Evolutionary conservation across 129 eudicot species (phyloP), one percentile per base, ranked within the genome.

Genomic region (Rutidosis leptorrhynchoides): DNA sequence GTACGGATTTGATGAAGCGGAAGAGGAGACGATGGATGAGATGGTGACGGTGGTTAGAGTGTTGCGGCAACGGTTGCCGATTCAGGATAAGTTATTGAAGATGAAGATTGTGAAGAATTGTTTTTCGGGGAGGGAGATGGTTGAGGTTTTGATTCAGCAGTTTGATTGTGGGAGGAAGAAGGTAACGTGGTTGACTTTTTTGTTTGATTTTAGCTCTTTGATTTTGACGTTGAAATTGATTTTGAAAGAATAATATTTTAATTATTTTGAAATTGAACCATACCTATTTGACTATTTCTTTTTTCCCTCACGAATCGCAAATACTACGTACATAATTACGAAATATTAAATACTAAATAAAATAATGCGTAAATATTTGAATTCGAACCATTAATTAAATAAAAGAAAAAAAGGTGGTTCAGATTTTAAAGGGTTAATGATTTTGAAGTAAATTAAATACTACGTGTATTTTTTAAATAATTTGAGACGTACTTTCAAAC

Each of bases 21-120:
- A 83, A 73, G 96, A 93, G 60, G 92, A 76, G 35, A 52, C 21
- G 64, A 30, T 14, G 54, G 96, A 94, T 56, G 89, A 84, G 83
- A 71, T 86, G 84, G 86, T 78, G 24, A 59, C 59, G 30, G 75
- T 71, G 7, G 95, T 85, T 55, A 79, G 85, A 78, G 75, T 89
- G 12, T 73, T 94, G 53, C 64, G 96, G 71, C 90, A 78, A 59
- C 79, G 73, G 67, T 70, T 94, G 58, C 99, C 99, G 19, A 94
- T 94, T 20, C 92, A 79, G 56, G 99, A 94, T 64, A 81, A 96
- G 5, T 56, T 89, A 72, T 68, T 75, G 85, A 86, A 80, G 85
- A 82, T 94, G 93, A 94, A 87, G 74, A 84, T 94, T 24, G 90
- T 89, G 7, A 89, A 76, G 75, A 89, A 89, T 46, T 94, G 96